Evolutionary conservation across 164 flowering plant species (phyloP).

Genomic region (Berberis vulgaris): DNA sequence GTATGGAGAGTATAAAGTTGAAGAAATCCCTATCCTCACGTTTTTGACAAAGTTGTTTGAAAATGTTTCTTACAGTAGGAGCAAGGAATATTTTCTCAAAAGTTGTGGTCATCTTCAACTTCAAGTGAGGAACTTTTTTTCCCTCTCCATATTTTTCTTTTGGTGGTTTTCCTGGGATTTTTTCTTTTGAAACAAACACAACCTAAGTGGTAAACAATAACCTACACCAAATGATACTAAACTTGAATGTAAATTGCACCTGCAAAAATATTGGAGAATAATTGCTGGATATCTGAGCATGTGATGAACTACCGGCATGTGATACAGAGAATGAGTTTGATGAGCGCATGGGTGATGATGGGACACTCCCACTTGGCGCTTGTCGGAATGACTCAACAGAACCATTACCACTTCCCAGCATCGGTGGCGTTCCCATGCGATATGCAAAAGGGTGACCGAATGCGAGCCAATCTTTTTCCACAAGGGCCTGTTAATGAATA

Average conservation of each 20-base stretch:
- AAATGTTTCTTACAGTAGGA: too few relatives aligned
- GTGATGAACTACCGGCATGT: slow-evolving; percentile 46
- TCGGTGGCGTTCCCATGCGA: slow-evolving; percentile 73
- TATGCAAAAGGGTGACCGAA: slow-evolving; percentile 99
- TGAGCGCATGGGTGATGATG: slow-evolving; percentile 64
- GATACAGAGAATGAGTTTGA: slow-evolving; percentile 45
- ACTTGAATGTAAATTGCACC: slow-evolving; percentile 27
- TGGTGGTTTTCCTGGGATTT: too few relatives aligned
- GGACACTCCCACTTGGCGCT: slow-evolving; percentile 51
- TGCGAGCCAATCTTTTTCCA: slow-evolving; percentile 98
- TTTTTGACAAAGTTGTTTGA: too few relatives aligned
- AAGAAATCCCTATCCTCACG: too few relatives aligned
- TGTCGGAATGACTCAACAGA: slow-evolving; percentile 64
- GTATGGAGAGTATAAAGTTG: too few relatives aligned
- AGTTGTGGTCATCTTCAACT: too few relatives aligned
- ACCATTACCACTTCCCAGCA: slow-evolving; percentile 36
- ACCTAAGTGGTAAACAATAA: too few relatives aligned
- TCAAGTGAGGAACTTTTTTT: too few relatives aligned
- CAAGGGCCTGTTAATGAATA: slow-evolving; percentile 59
- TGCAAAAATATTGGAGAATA: slow-evolving; percentile 93
- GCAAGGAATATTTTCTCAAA: too few relatives aligned
- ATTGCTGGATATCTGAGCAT: slow-evolving; percentile 56
- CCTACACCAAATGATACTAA: neutral
- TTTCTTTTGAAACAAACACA: too few relatives aligned
- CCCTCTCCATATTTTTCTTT: too few relatives aligned